Evolutionary conservation across 176 grass and related monocot species (phyloP).

Genomic region (Aegilops sharonensis): DNA sequence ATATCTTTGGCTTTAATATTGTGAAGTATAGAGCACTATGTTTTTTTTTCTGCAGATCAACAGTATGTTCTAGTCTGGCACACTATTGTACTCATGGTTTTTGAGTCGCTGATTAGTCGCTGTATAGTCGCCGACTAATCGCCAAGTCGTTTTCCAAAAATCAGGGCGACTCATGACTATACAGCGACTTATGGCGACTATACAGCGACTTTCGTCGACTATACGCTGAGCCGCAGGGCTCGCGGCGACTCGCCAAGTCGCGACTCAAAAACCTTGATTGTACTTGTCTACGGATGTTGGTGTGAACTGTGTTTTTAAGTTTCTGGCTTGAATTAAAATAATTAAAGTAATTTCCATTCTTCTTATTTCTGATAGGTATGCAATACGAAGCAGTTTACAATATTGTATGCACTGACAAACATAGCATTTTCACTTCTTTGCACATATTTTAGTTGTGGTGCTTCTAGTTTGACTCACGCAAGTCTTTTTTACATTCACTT

Average conservation of each 20-base stretch:
- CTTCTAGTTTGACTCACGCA: neutral
- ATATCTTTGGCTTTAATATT: neutral
- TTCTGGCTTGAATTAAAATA: conserved; percentile 8
- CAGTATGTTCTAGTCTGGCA: neutral
- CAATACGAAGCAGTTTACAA: neutral
- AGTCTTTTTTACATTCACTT: conserved; percentile 20
- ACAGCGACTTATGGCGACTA: too few species aligned
- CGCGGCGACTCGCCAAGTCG: too few species aligned
- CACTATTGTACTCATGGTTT: neutral
- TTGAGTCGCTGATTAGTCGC: too few species aligned
- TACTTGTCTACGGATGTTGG: neutral
- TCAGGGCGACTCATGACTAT: too few species aligned
- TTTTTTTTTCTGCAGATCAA: neutral
- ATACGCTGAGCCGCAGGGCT: too few species aligned
- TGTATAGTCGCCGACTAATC: too few species aligned
- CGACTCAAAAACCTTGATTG: too few species aligned
- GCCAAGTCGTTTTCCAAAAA: too few species aligned
- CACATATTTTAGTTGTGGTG: neutral
- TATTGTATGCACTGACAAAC: neutral
- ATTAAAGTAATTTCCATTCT: neutral
- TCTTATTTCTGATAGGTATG: conserved; percentile 1
- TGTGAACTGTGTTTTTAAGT: neutral
- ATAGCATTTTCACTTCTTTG: neutral
- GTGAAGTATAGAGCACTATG: neutral
- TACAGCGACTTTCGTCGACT: too few species aligned